Evolutionary conservation across 257 asterid species (phyloP), one percentile per base, ranked within the genome.

Genomic region (Forsythia viridissima): DNA sequence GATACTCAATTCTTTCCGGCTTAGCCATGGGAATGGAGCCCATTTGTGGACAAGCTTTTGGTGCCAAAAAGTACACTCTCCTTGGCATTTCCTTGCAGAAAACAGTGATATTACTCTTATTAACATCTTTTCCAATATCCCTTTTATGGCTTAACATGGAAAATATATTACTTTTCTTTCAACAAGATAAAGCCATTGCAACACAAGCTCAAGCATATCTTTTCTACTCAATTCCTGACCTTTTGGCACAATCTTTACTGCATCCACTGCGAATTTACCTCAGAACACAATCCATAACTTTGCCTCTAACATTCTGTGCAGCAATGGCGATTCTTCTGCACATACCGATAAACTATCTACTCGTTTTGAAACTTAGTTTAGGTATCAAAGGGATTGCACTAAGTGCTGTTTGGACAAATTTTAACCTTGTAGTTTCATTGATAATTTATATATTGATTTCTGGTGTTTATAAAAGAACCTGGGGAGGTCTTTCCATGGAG

Each of bases 21-120:
- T 70, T 82, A 75, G 81, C 86, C 79, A 80, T 80, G 84, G 86
- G 86, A 37, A 83, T 83, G 84, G 86, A 83, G 36, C 86, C 86
- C 2, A 80, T 83, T 30, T 83, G 84, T 42, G 84, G 81, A 21
- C 86, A 83, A 76, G 83, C 86, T 51, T 83, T 83, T 72, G 86
- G 86, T 41, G 84, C 86, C 36, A 79, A 76, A 73, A 83, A 30
- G 18, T 72, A 83, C 38, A 72, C 65, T 1, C 79, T 83, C 55
- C 80, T 83, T 20, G 84, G 84, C 63, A 46, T 80, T 13, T 39
- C 77, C 38, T 76, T 82, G 46, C 83, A 82, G 43, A 75, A 70
- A 52, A 42, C 36, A 11, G 74, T 71, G 12, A 74, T 83, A 4
- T 52, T 83, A 37, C 82, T 83, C 18, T 4, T 76, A 30, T 16